phyloP scores from a whole-genome alignment of 2,329 filamentous ascomycete genomes.

The Dothideomycetes sp. region DNA sequence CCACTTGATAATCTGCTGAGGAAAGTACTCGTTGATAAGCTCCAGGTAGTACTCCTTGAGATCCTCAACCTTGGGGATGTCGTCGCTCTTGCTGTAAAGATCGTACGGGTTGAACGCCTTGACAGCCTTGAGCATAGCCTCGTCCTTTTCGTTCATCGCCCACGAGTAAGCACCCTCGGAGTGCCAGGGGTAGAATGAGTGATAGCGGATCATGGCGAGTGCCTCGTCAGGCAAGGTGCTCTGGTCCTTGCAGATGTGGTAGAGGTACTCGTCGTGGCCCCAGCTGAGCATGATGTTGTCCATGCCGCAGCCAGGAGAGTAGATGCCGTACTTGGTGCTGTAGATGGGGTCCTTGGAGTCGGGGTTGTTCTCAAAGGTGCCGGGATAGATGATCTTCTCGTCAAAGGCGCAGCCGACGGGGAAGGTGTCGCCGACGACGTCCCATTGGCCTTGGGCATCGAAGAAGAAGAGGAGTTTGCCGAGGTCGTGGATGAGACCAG shows the following conservation, averaged over 20 bases:
- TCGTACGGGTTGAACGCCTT: constrained; percentile 86
- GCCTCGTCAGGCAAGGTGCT: constrained; percentile 67
- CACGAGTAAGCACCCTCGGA: constrained; percentile 66
- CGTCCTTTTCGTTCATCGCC: constrained; percentile 75
- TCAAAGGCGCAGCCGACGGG: constrained; percentile 68
- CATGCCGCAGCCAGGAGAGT: constrained; percentile 65
- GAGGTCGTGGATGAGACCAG: constrained; percentile 66
- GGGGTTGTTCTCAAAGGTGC: constrained; percentile 67
- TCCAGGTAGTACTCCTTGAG: constrained; percentile 70
- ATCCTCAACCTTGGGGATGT: constrained; percentile 61
- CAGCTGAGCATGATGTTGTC: constrained; percentile 84
- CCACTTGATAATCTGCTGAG: constrained; percentile 58
- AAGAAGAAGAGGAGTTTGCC: constrained; percentile 74
- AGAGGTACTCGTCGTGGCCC: constrained; percentile 83
- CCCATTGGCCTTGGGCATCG: constrained; percentile 81
- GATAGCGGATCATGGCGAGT: constrained; percentile 86
- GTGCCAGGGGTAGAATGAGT: constrained; percentile 92
- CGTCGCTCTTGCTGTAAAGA: constrained; percentile 84
- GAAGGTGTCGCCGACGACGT: constrained; percentile 82
- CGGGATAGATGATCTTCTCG: constrained; percentile 66
- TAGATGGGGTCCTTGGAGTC: constrained; percentile 63
- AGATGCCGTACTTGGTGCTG: constrained; percentile 68
- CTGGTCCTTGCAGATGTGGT: constrained; percentile 78
- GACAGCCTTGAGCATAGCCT: constrained; percentile 69
- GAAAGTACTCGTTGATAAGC: constrained; percentile 59